Evolutionary conservation across 352 stramenopile species (phyloP).

Genomic region (Lagenidium giganteum): DNA sequence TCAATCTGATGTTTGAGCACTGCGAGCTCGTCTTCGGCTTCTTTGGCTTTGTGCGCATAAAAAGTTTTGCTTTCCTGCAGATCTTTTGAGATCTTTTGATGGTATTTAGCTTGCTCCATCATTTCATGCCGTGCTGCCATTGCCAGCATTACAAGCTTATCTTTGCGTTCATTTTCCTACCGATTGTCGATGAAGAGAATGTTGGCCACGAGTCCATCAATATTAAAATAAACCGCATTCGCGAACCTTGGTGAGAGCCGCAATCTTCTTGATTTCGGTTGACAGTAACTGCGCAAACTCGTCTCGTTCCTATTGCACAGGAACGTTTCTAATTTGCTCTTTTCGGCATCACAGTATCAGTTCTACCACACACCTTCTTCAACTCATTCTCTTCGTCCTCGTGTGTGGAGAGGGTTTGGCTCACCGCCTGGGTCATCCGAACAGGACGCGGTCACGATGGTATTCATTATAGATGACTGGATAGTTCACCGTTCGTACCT

Average conservation of each 20-base stretch:
- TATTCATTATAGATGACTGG: too few relatives aligned
- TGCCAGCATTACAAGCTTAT: conserved; percentile 65
- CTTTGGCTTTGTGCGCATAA: conserved; percentile 18
- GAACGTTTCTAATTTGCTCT: background rate
- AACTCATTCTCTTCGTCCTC: conserved; percentile 58
- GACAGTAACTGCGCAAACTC: conserved; percentile 38
- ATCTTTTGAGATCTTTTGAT: conserved; percentile 28
- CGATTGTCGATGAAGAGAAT: background rate
- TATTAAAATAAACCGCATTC: background rate
- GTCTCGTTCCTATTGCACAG: conserved; percentile 38
- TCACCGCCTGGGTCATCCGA: conserved; percentile 23
- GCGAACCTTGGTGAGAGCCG: conserved; percentile 49
- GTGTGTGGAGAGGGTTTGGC: conserved; percentile 34
- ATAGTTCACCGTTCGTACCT: conserved; percentile 29
- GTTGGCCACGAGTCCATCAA: background rate
- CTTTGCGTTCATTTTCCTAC: conserved; percentile 62
- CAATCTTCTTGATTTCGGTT: conserved; percentile 75
- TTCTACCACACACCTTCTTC: conserved; percentile 22
- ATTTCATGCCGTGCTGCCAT: conserved; percentile 79
- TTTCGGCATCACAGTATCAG: background rate
- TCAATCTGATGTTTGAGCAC: conserved; percentile 43
- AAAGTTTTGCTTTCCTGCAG: conserved; percentile 19
- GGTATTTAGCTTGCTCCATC: conserved; percentile 40
- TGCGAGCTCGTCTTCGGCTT: conserved; percentile 29
- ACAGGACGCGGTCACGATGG: background rate